These are phyloP conservation scores for Trametes pubescens DNA, from an alignment of 1,284 basidiomycete species.

Conservation along the genomic window DNA sequence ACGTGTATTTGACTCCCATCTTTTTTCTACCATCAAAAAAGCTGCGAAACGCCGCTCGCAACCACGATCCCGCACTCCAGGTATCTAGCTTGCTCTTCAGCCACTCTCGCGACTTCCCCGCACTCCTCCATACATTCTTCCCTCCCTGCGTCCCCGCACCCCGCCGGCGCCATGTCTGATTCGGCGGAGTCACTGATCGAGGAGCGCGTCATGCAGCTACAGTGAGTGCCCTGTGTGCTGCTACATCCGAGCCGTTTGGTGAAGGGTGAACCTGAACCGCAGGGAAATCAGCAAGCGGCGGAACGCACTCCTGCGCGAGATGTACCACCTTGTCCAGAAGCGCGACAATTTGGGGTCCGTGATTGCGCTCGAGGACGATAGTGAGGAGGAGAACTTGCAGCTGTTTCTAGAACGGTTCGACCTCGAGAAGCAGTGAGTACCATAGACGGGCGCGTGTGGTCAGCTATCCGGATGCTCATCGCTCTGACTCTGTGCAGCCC, in stretches of 20 bases:
- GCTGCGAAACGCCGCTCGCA: too few species aligned
- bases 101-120: conserved; percentile 34
- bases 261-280: conserved; percentile 10
- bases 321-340: conserved; percentile 68
- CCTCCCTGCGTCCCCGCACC: conserved; percentile 10
- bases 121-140: conserved; percentile 25
- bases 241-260: not conserved
- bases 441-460: conserved; percentile 5
- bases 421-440: conserved; percentile 56
- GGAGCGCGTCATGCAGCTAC: conserved; percentile 50
- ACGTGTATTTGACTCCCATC: not conserved
- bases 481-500: conserved; percentile 41
- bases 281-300: conserved; percentile 69
- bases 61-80: conserved; percentile 9
- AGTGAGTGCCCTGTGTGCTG: conserved; percentile 40
- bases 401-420: conserved; percentile 63
- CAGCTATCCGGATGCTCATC: conserved; percentile 6
- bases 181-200: conserved; percentile 43
- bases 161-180: conserved; percentile 27
- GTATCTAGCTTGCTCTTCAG: conserved; percentile 22
- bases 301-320: conserved; percentile 71
- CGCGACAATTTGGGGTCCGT: conserved; percentile 54
- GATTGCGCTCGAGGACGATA: conserved; percentile 47
- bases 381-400: conserved; percentile 51
- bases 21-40: not conserved